These are phyloP conservation scores for Phytopythium oedochilum DNA, from an alignment of 352 stramenopile species.

Conservation along the genomic window DNA sequence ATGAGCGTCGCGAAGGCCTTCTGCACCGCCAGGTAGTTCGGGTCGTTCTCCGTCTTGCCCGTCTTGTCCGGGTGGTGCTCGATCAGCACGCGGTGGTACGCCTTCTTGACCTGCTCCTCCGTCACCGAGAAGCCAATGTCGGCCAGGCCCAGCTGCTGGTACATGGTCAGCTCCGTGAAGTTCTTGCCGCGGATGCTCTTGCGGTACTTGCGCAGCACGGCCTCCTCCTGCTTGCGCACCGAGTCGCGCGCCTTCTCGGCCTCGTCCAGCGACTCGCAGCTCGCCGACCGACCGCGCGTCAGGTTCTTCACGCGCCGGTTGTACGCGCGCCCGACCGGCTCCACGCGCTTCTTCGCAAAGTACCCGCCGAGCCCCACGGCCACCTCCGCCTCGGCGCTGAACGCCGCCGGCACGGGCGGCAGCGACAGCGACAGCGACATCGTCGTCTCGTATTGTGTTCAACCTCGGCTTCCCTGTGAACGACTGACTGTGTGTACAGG, in stretches of 20 bases:
- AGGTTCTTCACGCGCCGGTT: constrained; percentile 75
- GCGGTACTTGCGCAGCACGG: constrained; percentile 71
- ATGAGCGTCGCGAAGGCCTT: constrained; percentile 80
- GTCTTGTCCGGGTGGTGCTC: constrained; percentile 88
- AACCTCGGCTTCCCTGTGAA: not conserved
- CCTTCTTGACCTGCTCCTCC: constrained; percentile 84
- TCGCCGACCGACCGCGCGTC: constrained; percentile 65
- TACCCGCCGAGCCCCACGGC: constrained; percentile 62
- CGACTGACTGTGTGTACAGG: not conserved
- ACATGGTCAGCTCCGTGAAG: constrained; percentile 83
- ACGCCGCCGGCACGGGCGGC: constrained; percentile 39
- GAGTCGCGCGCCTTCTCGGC: constrained; percentile 48
- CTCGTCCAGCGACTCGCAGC: constrained; percentile 72
- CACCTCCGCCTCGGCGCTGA: constrained; percentile 50
- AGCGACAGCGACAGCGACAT: constrained; percentile 59
- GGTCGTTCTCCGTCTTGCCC: constrained; percentile 86
- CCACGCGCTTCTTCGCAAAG: constrained; percentile 70
- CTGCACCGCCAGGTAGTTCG: constrained; percentile 85
- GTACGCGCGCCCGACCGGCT: constrained; percentile 65
- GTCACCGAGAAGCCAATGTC: constrained; percentile 80
- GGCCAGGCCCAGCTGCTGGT: constrained; percentile 75
- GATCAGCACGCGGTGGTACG: constrained; percentile 85
- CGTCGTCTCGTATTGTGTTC: not conserved
- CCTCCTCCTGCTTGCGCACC: constrained; percentile 64
- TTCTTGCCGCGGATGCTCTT: constrained; percentile 79